Evolutionary conservation across 495 filamentous ascomycete genomes (phyloP).

Genomic region (Lasiosphaeria miniovina): DNA sequence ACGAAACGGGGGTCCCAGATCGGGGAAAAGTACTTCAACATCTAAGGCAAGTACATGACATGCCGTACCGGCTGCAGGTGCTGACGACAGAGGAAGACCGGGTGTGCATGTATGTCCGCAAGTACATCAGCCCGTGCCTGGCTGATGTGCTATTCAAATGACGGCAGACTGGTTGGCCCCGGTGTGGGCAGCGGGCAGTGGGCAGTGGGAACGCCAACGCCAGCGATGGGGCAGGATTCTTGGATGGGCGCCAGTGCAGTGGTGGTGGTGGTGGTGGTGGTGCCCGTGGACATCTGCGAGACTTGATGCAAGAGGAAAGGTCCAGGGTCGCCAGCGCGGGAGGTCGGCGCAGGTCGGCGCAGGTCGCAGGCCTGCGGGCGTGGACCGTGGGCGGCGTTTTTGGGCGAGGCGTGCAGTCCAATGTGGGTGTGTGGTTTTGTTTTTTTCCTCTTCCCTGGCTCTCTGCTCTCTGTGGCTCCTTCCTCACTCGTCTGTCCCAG

Average conservation of each 20-base stretch:
- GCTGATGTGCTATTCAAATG: conserved; percentile 6
- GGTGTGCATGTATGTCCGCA: not conserved
- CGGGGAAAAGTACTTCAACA: conserved; percentile 11
- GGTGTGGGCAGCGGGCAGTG: not conserved
- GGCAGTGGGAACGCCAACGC: conserved; percentile 8
- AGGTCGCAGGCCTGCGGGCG: conserved; percentile 3
- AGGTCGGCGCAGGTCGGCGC: conserved; percentile 17
- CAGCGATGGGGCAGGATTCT: conserved; percentile 21
- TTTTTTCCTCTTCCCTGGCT: not conserved
- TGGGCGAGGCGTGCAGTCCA: not conserved
- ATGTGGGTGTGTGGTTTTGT: not conserved
- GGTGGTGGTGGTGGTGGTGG: not conserved
- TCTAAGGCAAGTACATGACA: conserved; percentile 8
- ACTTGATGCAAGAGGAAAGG: conserved; percentile 2
- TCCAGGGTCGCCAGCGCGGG: conserved; percentile 14
- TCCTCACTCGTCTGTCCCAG: conserved; percentile 14
- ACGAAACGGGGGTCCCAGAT: conserved; percentile 28
- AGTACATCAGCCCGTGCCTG: conserved; percentile 7
- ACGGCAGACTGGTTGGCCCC: conserved; percentile 11
- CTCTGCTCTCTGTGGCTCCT: conserved; percentile 3
- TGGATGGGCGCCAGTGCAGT: conserved; percentile 2
- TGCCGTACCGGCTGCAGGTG: conserved; percentile 17
- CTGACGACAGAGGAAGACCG: conserved; percentile 1
- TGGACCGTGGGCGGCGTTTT: not conserved
- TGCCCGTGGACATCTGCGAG: not conserved